Evolutionary conservation across 2,329 filamentous ascomycete species (phyloP).

Genomic region (Pseudogymnoascus sp.): DNA sequence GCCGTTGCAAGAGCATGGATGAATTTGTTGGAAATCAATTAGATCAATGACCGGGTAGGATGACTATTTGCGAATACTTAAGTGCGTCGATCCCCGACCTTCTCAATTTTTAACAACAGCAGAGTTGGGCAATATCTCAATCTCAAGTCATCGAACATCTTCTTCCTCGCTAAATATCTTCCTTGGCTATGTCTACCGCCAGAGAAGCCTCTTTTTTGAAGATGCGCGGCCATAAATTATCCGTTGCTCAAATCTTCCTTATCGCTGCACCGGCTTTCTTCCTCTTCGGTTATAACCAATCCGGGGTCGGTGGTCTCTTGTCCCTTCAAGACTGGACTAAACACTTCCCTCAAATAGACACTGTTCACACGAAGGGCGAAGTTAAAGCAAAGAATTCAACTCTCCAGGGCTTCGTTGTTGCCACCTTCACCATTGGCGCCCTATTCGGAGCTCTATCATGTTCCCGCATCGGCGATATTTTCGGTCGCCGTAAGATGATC

Average conservation of each 20-base stretch:
- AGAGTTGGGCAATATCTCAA: background rate
- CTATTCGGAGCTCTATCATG: conserved; percentile 37
- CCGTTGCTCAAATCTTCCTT: conserved; percentile 34
- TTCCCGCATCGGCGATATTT: conserved; percentile 20
- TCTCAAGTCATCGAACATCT: background rate
- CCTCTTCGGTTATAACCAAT: conserved; percentile 40
- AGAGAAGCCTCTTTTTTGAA: background rate
- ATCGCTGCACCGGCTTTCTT: conserved; percentile 40
- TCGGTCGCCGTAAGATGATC: conserved; percentile 21
- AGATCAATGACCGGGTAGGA: background rate
- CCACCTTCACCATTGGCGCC: conserved; percentile 30
- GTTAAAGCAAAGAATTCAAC: conserved; percentile 32
- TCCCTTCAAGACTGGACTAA: conserved; percentile 27
- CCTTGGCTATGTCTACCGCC: background rate
- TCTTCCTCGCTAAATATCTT: background rate
- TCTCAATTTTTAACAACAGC: background rate
- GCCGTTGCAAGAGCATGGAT: background rate
- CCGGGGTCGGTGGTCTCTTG: conserved; percentile 35
- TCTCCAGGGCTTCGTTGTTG: conserved; percentile 35
- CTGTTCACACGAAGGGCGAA: conserved; percentile 30
- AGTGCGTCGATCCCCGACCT: background rate
- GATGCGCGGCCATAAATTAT: conserved; percentile 18
- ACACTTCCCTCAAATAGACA: conserved; percentile 37
- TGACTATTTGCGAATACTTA: background rate
- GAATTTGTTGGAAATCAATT: background rate